Evolutionary conservation across 2,329 filamentous ascomycete species (phyloP).

Genomic region (Microcyclospora pomicola): DNA sequence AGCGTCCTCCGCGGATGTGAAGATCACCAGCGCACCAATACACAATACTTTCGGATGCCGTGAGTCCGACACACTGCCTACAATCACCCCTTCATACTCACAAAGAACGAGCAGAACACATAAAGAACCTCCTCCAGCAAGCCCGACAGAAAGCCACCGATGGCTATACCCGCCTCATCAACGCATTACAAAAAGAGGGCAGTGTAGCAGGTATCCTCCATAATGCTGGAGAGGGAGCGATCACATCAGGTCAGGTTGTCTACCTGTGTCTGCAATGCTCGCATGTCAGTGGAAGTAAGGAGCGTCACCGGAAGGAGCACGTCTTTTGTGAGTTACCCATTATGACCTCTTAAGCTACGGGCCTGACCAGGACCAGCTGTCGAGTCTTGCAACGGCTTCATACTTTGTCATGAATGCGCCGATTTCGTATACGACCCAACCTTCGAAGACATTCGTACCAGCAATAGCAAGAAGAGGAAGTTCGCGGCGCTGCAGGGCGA

Average conservation of each 20-base stretch:
- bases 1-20: slow-evolving; percentile 17
- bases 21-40: slow-evolving; percentile 24
- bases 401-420: slow-evolving; percentile 71
- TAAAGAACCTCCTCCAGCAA: slow-evolving; percentile 53
- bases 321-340: slow-evolving; percentile 48
- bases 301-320: slow-evolving; percentile 60
- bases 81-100: not conserved
- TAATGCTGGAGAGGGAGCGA: slow-evolving; percentile 27
- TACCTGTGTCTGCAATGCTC: slow-evolving; percentile 64
- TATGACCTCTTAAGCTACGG: not conserved
- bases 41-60: slow-evolving; percentile 31
- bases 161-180: slow-evolving; percentile 58
- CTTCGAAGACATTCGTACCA: slow-evolving; percentile 58
- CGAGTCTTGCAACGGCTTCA: slow-evolving; percentile 58
- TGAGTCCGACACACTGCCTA: slow-evolving; percentile 11
- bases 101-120: slow-evolving; percentile 44
- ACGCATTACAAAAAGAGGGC: slow-evolving; percentile 56
- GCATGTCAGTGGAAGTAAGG: slow-evolving; percentile 51
- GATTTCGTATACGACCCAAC: slow-evolving; percentile 75
- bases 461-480: slow-evolving; percentile 49
- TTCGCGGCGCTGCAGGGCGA: slow-evolving; percentile 47
- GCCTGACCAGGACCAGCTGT: slow-evolving; percentile 42
- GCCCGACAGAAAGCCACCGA: slow-evolving; percentile 54
- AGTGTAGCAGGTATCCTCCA: slow-evolving; percentile 54
- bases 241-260: slow-evolving; percentile 17